A percentile compares a stretch with the other conserved stretches of the same genome.
phyloP scores from a whole-genome alignment of 495 filamentous ascomycete species.

The Aspergillus panamensis region DNA sequence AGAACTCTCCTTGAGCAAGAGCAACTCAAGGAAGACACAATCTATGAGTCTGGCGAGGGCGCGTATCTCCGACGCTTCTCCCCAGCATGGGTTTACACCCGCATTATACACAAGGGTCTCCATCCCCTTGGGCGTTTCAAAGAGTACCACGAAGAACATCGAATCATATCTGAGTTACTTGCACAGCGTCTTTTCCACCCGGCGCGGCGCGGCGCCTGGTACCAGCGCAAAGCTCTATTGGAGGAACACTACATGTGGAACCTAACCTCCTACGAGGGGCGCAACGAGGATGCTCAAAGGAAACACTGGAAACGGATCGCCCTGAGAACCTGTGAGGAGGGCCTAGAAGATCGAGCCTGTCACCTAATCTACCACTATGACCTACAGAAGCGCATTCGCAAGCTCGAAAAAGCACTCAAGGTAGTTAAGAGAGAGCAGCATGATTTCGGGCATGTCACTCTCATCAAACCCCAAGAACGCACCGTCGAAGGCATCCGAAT shows the following conservation, averaged over 20 bases:
- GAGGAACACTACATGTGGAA: constrained; percentile 93
- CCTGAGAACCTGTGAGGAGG: constrained; percentile 78
- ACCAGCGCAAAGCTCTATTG: constrained; percentile 88
- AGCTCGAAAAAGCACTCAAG: constrained; percentile 80
- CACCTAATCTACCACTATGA: constrained; percentile 93
- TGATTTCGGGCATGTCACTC: constrained; percentile 81
- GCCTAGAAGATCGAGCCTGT: constrained; percentile 80
- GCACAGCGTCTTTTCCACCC: constrained; percentile 79
- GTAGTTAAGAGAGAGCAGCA: constrained; percentile 86
- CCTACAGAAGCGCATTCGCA: constrained; percentile 84
- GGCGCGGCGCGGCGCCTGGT: constrained; percentile 85
- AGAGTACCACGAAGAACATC: constrained; percentile 72
- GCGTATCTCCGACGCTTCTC: constrained; percentile 89
- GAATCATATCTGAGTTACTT: constrained; percentile 71
- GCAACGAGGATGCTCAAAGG: constrained; percentile 61
- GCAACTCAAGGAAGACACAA: constrained; percentile 69
- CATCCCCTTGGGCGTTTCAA: constrained; percentile 82
- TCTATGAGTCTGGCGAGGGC: constrained; percentile 83
- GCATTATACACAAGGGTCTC: constrained; percentile 85
- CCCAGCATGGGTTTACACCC: constrained; percentile 89
- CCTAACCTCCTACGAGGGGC: constrained; percentile 48
- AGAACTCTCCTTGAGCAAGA: constrained; percentile 68
- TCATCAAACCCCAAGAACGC: constrained; percentile 71
- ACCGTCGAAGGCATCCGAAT: constrained; percentile 73
- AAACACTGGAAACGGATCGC: constrained; percentile 82